Base-by-base conservation (phyloP, 2,329 filamentous ascomycete genomes). In the Penicillium decumbens region DNA sequence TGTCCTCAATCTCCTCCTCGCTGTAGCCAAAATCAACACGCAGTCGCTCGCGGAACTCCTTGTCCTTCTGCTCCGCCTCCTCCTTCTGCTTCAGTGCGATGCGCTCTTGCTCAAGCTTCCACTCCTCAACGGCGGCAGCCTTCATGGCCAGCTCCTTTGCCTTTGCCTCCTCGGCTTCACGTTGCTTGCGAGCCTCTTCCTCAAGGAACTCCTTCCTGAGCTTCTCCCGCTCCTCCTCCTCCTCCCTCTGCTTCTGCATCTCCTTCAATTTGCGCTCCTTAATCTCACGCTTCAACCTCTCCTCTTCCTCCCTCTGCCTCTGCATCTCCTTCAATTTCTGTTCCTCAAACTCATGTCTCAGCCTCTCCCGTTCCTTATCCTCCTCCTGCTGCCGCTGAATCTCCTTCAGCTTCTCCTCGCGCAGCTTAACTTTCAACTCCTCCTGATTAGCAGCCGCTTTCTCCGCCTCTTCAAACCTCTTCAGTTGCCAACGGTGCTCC, bases 141-240 rank as follows among this genome's bases (percentile, higher is more conserved):
- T 72, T 73, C 50, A 71, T 67, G 46, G 61, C 60, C 3, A 55
- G 47, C 49, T 69, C 60, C 47, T 67, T 62, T 29, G 56, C 56
- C 37, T 56, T 56, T n/a, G 58, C 57, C 47, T 71, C 65, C 35
- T 65, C 62, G n/a, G 63, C 61, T 23, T 63, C 61, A 3, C 64
- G 60, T 2, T 70, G 72, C 46, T 75, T 72, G 25, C 61, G 57
- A 4, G 60, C 61, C 46, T 81, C 72, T 58, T 81, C 77, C 15
- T 67, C 68, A n/a, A 57, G 51, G 15, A 70, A 54, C 49, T 58
- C 58, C 47, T 65, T 60, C 51, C 61, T 66, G 23, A 72, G 56
- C 7, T 59, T 65, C 32, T 77, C 74, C 37, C 77, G 73, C 50
- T 77, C 73, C 42, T 75, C 71, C 50, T 75, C 72, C 47, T 75